phyloP scores from a whole-genome alignment of 495 filamentous ascomycete species.

The Cetradonia linearis region DNA sequence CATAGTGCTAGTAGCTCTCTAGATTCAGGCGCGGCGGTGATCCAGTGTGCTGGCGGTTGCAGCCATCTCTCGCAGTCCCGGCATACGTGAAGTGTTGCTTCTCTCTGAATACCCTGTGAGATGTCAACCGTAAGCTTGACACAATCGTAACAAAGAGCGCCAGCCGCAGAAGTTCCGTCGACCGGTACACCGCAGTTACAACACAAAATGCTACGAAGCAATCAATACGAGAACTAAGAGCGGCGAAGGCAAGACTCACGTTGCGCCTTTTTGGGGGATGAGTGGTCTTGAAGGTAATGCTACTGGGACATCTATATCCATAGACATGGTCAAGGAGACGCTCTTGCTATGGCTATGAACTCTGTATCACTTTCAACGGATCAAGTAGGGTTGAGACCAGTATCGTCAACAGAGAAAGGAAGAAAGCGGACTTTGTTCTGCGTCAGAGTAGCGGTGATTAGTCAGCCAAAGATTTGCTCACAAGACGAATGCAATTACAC shows the following conservation, averaged over 20 bases:
- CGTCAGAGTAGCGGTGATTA: conserved; percentile 10
- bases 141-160: conserved; percentile 89
- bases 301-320: conserved; percentile 61
- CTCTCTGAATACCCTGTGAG: conserved; percentile 80
- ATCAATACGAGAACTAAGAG: conserved; percentile 17
- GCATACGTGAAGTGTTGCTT: conserved; percentile 74
- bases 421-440: background rate
- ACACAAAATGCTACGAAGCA: conserved; percentile 63
- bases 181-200: conserved; percentile 93
- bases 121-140: conserved; percentile 88
- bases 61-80: conserved; percentile 91
- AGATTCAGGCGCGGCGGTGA: conserved; percentile 70
- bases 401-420: no score
- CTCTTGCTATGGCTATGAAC: background rate
- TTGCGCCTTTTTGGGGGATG: conserved; percentile 44
- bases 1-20: conserved; percentile 85
- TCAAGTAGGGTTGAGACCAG: no score
- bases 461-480: conserved; percentile 4
- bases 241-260: conserved; percentile 38
- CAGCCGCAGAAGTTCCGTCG: conserved; percentile 75
- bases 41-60: conserved; percentile 76
- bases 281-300: conserved; percentile 40
- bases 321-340: conserved; percentile 41
- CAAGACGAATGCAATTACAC: background rate
- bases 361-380: no score